Evolutionary conservation across 1,139 yeast species (phyloP).

Genomic region (Suhomyces ambrosiae): DNA sequence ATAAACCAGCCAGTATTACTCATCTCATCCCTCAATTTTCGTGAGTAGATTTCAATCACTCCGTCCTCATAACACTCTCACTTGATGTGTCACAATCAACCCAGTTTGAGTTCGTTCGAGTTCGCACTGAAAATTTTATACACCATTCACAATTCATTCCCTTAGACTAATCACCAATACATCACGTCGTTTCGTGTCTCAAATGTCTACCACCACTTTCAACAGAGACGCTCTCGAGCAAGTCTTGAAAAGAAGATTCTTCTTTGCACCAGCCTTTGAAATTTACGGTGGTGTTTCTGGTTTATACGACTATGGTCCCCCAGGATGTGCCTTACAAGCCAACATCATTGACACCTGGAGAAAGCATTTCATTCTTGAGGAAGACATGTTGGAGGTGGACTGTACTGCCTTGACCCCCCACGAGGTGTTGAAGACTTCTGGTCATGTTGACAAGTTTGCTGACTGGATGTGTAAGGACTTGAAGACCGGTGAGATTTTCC

Average conservation of each 20-base stretch:
- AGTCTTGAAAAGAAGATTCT: conserved; percentile 91
- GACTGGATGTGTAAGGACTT: conserved; percentile 99
- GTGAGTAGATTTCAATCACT: too few relatives aligned
- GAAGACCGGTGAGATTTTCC: conserved; percentile 95
- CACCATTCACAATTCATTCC: conserved; percentile 8
- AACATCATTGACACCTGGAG: conserved; percentile 95
- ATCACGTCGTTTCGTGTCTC: conserved; percentile 10
- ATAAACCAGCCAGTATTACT: too few relatives aligned
- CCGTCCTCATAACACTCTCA: background rate
- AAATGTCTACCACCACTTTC: conserved; percentile 48
- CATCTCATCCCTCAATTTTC: too few relatives aligned
- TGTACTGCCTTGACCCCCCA: conserved; percentile 97
- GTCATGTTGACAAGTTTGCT: conserved; percentile 98
- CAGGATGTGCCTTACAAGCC: conserved; percentile 98
- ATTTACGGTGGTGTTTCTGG: conserved; percentile 99
- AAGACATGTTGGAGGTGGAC: conserved; percentile 98
- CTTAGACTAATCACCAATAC: conserved; percentile 7
- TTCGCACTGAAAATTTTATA: conserved; percentile 2
- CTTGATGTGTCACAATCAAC: too few relatives aligned
- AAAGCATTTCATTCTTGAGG: conserved; percentile 95
- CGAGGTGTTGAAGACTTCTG: conserved; percentile 96
- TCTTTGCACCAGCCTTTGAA: conserved; percentile 96
- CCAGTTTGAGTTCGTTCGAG: too few relatives aligned
- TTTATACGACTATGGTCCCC: conserved; percentile 97
- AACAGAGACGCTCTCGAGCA: conserved; percentile 87